Percentiles rank a stretch among this genome's conserved stretches.
Evolutionary conservation across 108 stramenopile genomes (phyloP).

Genomic region (Pseudonitzschia pungens): DNA sequence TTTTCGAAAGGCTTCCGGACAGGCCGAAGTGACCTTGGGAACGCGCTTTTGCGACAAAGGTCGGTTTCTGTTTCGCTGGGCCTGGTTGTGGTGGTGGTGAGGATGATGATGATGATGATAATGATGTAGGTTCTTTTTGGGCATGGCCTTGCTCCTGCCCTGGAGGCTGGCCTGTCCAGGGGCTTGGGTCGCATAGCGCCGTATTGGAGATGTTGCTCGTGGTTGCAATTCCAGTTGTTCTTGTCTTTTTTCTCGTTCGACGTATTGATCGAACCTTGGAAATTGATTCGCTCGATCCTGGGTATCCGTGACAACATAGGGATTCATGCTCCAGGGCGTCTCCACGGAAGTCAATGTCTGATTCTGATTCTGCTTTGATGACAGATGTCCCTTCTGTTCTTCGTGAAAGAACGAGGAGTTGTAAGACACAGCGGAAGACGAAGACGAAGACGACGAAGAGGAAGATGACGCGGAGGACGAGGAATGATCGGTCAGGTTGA

Average conservation of each 20-base stretch:
- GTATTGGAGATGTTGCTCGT: no score
- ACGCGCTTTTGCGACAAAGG: neutral
- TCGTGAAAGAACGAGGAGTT: no score
- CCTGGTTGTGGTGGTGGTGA: conserved; percentile 6
- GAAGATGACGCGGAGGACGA: no score
- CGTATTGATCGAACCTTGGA: no score
- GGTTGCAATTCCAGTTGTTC: no score
- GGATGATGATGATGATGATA: no score
- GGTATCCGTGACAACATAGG: neutral
- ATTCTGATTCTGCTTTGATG: neutral
- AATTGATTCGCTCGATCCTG: neutral
- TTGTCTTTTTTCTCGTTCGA: no score
- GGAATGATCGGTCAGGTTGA: no score
- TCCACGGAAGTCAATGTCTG: neutral
- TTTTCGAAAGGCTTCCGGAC: neutral
- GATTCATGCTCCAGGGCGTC: neutral
- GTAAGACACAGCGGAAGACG: no score
- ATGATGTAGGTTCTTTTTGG: neutral
- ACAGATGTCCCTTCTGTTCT: no score
- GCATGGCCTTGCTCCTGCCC: neutral
- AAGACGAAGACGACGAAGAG: no score
- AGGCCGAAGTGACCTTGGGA: conserved; percentile 5
- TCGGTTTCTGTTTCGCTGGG: neutral
- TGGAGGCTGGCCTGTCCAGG: neutral
- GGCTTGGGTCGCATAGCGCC: no score